Evolutionary conservation across 768 basidiomycete species (phyloP), one percentile per base, ranked within the genome.

Genomic region (Amanita inopinata): DNA sequence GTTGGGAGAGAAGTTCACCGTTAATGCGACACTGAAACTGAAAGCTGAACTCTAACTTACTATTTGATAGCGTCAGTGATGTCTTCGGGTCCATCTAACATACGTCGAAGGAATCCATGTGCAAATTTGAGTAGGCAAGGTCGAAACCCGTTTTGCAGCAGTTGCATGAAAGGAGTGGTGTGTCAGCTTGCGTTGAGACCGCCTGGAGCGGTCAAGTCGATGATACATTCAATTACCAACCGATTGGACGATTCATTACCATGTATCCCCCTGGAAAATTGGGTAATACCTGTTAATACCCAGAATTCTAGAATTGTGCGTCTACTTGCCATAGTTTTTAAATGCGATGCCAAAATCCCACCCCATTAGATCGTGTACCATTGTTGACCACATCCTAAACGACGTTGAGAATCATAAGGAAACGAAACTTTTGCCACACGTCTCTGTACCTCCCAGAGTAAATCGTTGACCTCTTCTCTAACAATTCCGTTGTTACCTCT

Each of bases 21-120:
- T 12, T 24, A 23, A 36, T 24, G 12, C 41, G 25, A 28, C 23
- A 2, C 8, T 15, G 9, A 38, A 12, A 38, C 23, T 18, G 9
- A 30, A 30, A 19, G 9, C 2, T 12, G 31, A 23, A 31, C 4
- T 18, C 27, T 4, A 32, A 59, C 58, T 8, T 48, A 65, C 70
- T 63, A 59, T 30, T 56, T 55, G 23, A 69, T 47, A 27, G 64
- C 63, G 8, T 56, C 56, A 6, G 57, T 43, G 15, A 63, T 53
- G 40, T 56, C 53, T 1, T 61, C 56, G 18, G 65, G 62, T 9
- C 52, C 49, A 5, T 59, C 55, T 11, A 64, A 36, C 14, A 70
- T 53, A 11, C 52, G 55, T 9, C 52, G 51, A 30, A 70, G 56
- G 22, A 66, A 49, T 6, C 46, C 50, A 38, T 61, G 59, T 5